These are phyloP conservation scores for Medicago arabica DNA, from an alignment of 306 rosid species.

Conservation along the genomic window DNA sequence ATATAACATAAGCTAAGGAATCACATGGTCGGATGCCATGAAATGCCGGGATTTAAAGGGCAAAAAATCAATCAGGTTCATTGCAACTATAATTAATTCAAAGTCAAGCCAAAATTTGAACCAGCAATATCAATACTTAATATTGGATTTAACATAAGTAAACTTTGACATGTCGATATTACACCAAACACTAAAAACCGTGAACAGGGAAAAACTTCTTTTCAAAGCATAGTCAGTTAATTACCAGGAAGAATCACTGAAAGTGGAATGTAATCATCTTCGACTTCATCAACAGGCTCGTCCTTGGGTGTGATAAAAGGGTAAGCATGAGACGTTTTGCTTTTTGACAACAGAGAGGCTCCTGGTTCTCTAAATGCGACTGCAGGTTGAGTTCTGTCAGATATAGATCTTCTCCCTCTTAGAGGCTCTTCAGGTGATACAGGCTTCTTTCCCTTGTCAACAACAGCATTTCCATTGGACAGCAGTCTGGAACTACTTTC, in stretches of 20 bases:
- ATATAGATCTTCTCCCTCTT: conserved; percentile 43
- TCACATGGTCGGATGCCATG: background rate
- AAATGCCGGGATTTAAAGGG: conserved; percentile 15
- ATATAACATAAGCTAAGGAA: conserved; percentile 9
- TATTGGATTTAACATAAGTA: conserved; percentile 33
- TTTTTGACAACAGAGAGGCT: conserved; percentile 35
- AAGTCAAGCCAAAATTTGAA: conserved; percentile 6
- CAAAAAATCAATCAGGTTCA: conserved; percentile 15
- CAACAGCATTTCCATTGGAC: conserved; percentile 44
- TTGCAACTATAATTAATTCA: conserved; percentile 20
- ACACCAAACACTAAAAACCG: background rate
- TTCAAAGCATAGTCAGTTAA: conserved; percentile 21
- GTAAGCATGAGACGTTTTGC: conserved; percentile 41
- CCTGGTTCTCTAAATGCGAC: conserved; percentile 53
- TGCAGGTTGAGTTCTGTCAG: conserved; percentile 42
- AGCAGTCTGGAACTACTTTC: conserved; percentile 47
- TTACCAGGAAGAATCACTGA: conserved; percentile 72
- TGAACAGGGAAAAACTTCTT: conserved; percentile 26
- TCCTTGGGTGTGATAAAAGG: conserved; percentile 74
- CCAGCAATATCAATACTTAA: no score
- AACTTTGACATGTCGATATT: conserved; percentile 17
- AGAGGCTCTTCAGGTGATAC: conserved; percentile 46
- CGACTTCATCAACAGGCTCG: conserved; percentile 67
- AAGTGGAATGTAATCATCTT: conserved; percentile 55
- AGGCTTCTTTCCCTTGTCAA: conserved; percentile 80